These are phyloP conservation scores for Phanerodontia chrysosporium DNA, from an alignment of 768 basidiomycete species.

Conservation along the genomic window DNA sequence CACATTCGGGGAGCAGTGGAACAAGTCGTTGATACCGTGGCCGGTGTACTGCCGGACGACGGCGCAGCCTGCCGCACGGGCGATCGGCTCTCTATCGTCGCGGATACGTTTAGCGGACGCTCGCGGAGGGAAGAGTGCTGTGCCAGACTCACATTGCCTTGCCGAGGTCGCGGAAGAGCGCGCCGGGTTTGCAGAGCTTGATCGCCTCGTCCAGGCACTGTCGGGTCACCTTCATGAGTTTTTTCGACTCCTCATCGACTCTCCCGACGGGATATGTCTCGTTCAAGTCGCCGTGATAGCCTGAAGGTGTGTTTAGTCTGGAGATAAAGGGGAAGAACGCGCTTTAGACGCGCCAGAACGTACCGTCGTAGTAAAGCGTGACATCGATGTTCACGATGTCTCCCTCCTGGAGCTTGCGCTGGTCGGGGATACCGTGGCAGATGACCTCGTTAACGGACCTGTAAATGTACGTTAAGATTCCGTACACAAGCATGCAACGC, in stretches of 20 bases:
- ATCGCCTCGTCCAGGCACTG: constrained; percentile 87
- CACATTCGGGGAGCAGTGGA: constrained; percentile 83
- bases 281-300: constrained; percentile 91
- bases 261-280: constrained; percentile 88
- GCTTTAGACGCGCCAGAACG: background rate
- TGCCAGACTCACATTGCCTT: constrained; percentile 67
- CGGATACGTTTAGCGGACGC: background rate
- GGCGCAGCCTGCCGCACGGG: constrained; percentile 79
- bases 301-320: no score
- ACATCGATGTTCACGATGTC: constrained; percentile 97
- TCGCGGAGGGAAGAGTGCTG: background rate
- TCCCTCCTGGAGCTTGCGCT: constrained; percentile 78
- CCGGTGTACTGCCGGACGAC: constrained; percentile 90
- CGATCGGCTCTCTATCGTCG: constrained; percentile 69
- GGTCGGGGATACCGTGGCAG: constrained; percentile 95
- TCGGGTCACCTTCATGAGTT: constrained; percentile 79
- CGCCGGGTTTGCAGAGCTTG: constrained; percentile 89
- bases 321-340: no score
- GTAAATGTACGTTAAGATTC: constrained; percentile 1
- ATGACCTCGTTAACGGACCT: constrained; percentile 94
- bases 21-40: constrained; percentile 84
- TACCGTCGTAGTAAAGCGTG: constrained; percentile 75
- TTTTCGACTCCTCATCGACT: constrained; percentile 78
- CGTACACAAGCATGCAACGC: background rate
- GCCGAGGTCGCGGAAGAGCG: constrained; percentile 83